These are phyloP conservation scores for Tricholoma terreum DNA, from an alignment of 768 basidiomycete species.

Conservation along the genomic window DNA sequence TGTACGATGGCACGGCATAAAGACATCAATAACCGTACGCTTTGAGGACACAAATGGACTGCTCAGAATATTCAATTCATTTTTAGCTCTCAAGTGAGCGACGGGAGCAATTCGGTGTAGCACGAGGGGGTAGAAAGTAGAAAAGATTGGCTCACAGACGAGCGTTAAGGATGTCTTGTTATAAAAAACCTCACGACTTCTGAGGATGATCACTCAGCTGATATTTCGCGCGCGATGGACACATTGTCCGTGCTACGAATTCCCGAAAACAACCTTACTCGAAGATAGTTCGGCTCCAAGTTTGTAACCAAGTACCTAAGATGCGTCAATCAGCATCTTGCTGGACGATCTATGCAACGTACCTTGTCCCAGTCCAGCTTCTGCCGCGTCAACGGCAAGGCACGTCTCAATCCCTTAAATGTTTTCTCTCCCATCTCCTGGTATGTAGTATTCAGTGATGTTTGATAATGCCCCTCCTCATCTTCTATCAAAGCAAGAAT, in stretches of 20 bases:
- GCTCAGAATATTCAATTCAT: not conserved
- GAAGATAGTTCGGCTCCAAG: constrained; percentile 74
- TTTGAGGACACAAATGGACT: not conserved
- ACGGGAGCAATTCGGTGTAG: too few relatives aligned
- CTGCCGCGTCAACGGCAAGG: constrained; percentile 87
- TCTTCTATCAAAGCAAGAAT: constrained; percentile 78
- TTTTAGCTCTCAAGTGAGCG: not conserved
- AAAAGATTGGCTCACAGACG: too few relatives aligned
- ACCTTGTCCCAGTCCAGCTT: constrained; percentile 98
- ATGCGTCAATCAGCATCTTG: constrained; percentile 1
- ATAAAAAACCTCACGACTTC: not conserved
- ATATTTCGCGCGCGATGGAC: not conserved
- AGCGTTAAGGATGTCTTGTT: not conserved
- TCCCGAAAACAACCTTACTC: constrained; percentile 53
- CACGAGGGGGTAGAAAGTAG: not conserved
- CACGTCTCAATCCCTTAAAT: constrained; percentile 87
- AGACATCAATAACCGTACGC: too few relatives aligned
- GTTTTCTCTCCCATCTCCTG: constrained; percentile 90
- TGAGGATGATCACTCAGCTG: not conserved
- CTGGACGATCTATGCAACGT: constrained; percentile 8
- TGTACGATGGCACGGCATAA: not conserved
- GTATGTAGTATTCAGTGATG: constrained; percentile 77
- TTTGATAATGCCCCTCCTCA: constrained; percentile 80
- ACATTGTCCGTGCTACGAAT: constrained; percentile 20
- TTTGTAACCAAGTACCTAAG: constrained; percentile 57